phyloP scores from a whole-genome alignment of 1,284 basidiomycete genomes.

The Irpex sp. region DNA sequence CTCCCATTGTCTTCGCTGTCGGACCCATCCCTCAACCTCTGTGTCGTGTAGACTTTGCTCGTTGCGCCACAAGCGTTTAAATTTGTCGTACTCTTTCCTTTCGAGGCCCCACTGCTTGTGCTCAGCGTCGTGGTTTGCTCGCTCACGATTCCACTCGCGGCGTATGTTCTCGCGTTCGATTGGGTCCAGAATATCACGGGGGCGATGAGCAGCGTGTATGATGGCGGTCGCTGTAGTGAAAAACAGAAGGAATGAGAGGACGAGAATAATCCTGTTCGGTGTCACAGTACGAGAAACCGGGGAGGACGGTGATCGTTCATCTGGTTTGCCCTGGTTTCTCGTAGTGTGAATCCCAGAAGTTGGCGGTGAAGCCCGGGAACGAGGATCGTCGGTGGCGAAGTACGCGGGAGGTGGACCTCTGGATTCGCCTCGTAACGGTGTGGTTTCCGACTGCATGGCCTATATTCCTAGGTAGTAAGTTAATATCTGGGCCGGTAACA shows the following conservation, averaged over 20 bases:
- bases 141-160: not conserved
- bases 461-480: too few relatives aligned
- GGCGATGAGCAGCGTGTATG: not conserved
- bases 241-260: not conserved
- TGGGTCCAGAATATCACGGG: constrained; percentile 3
- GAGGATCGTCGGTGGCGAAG: too few relatives aligned
- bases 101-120: not conserved
- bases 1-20: constrained; percentile 5
- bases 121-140: not conserved
- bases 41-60: not conserved
- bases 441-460: too few relatives aligned
- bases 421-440: too few relatives aligned
- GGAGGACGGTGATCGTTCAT: not conserved
- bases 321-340: not conserved
- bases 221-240: not conserved
- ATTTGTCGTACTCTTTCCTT: not conserved
- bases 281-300: not conserved
- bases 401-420: too few relatives aligned
- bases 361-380: too few relatives aligned
- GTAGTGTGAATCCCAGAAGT: not conserved
- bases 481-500: too few relatives aligned
- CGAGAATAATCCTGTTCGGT: not conserved
- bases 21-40: constrained; percentile 9
- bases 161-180: constrained; percentile 1
- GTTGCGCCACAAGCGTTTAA: not conserved